Evolutionary conservation across 2,329 filamentous ascomycete genomes (phyloP).

Genomic region (Aspergillus tamarii): DNA sequence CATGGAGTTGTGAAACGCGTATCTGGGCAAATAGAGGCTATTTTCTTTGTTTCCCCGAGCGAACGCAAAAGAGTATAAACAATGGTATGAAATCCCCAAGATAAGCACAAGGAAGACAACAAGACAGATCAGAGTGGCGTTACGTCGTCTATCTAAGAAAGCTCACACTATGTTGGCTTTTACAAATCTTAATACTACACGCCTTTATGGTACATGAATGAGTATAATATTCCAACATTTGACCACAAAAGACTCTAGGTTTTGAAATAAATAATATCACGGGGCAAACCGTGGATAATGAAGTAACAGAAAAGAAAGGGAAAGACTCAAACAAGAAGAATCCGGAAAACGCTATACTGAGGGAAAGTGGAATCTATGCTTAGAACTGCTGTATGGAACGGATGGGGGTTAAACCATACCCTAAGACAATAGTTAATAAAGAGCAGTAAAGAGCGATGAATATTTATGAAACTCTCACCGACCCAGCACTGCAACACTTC

Average conservation of each 20-base stretch:
- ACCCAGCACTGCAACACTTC: not conserved
- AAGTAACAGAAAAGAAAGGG: too few species aligned
- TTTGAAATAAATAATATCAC: too few species aligned
- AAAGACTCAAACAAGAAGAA: not conserved
- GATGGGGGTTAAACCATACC: not conserved
- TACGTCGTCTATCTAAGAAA: not conserved
- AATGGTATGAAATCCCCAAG: not conserved
- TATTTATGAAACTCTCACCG: not conserved
- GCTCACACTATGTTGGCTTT: too few species aligned
- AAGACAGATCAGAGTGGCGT: not conserved
- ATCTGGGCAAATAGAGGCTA: not conserved
- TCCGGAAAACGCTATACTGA: not conserved
- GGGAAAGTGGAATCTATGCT: not conserved
- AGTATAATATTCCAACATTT: too few species aligned
- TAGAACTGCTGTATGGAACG: too few species aligned
- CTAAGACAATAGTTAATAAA: not conserved
- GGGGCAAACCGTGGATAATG: too few species aligned
- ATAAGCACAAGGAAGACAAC: not conserved
- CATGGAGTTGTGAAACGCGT: not conserved
- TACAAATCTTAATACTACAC: too few species aligned
- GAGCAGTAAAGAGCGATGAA: too few species aligned
- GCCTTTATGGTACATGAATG: too few species aligned
- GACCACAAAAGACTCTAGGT: too few species aligned
- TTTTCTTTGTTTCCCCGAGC: not conserved
- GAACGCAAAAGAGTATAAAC: not conserved